Evolutionary conservation across 148 eudicot genomes (phyloP), one percentile per base, ranked within the genome.

Genomic region (Chenopodium berlandieri): DNA sequence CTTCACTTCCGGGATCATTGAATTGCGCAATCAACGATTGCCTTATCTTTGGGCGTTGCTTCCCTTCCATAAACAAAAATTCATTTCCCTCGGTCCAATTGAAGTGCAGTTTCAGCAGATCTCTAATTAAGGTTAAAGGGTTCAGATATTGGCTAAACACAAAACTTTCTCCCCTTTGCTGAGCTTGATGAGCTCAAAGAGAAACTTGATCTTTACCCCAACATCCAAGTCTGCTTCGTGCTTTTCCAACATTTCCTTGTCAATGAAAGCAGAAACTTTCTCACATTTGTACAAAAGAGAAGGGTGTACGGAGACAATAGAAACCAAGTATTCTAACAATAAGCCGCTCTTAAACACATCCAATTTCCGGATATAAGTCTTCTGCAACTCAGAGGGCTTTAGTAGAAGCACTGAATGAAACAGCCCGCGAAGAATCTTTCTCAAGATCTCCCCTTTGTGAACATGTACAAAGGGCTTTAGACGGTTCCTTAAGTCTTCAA

Each of bases 381-480:
- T 85, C 70, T 95, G 97, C 72, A 85, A 40, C 12, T 78, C 68
- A 0, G 93, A 85, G 0, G 97, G 97, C 30, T 80, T 80, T 34
- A 95, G 75, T 65, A 88, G 66, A 7, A 95, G 82, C 73, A 92
- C 60, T 2, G 82, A 80, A 11, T 90, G 88, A 31, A 83, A 90
- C 54, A 91, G 72, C 27, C 96, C 97, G 1, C 84, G 94, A 16
- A 92, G 93, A 7, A 69, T 85, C 50, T 88, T 80, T 75, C 82
- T 82, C 27, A 93, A 87, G 44, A 93, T 86, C 9, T 54, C 79
- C n/a, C 97, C 96, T 69, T 89, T 87, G 32, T 93, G 88, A 7
- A 92, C 91, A 70, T 95, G 98, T 0, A 95, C 94, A 82, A 93
- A 92, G 2, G 91, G 89, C 13, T 79, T 85, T n/a, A 93, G 87